phyloP scores from a whole-genome alignment of 192 early-diverging fungal species.

The Coemansia sp. region DNA sequence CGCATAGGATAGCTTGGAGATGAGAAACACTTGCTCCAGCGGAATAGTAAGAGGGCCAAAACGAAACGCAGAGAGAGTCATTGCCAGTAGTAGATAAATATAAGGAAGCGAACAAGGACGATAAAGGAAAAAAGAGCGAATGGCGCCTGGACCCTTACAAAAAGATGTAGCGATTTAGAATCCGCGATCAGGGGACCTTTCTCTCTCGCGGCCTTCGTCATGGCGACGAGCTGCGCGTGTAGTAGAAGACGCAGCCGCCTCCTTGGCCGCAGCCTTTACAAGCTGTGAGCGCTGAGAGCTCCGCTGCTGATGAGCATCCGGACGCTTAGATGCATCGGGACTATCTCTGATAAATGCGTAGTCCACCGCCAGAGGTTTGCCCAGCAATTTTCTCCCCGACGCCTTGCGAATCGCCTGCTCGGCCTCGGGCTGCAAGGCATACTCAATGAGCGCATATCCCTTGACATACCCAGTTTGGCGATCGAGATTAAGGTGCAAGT shows the following conservation, averaged over 20 bases:
- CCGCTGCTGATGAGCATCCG: neutral
- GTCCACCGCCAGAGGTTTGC: slow-evolving; percentile 72
- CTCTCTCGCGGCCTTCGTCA: slow-evolving; percentile 21
- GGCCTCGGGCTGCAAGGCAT: slow-evolving; percentile 78
- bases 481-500: slow-evolving; percentile 92
- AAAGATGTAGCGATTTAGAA: slow-evolving; percentile 26
- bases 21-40: slow-evolving; percentile 77
- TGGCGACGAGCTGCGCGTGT: neutral
- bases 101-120: slow-evolving; percentile 1
- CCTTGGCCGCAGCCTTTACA: neutral
- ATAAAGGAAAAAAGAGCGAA: no score
- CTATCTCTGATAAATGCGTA: slow-evolving; percentile 82
- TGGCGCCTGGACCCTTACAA: neutral
- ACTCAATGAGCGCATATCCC: slow-evolving; percentile 95
- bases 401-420: slow-evolving; percentile 73
- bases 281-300: neutral
- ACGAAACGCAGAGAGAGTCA: slow-evolving; percentile 9
- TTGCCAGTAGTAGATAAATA: neutral
- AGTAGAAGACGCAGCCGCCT: slow-evolving; percentile 6
- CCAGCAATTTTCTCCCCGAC: slow-evolving; percentile 76
- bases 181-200: slow-evolving; percentile 51
- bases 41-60: slow-evolving; percentile 80
- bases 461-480: slow-evolving; percentile 95
- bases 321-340: neutral
- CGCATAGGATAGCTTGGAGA: slow-evolving; percentile 69